Base-by-base conservation (phyloP, 1,284 basidiomycete genomes). In the Mycocalia duriaeana region DNA sequence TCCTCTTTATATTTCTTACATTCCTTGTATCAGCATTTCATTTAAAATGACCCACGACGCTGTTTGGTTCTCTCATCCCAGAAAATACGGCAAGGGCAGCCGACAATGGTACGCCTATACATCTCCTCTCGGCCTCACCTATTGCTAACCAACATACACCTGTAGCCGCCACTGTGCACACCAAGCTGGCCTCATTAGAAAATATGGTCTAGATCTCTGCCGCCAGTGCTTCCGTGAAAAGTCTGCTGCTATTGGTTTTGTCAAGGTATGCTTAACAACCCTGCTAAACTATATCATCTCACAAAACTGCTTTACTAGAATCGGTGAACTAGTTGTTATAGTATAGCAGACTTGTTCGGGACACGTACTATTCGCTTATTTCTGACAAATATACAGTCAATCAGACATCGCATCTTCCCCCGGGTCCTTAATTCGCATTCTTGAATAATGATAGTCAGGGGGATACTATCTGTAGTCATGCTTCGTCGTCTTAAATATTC, bases 211-310 rank as follows among this genome's bases (percentile, higher is more conserved):
- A 63, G 91, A 95, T 76, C 88, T 95, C 62, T 96, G 93, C 79
- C 89, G 93, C 71, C 93, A 96, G 74, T 96, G 93, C 76, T 96
- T 96, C 89, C 89, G 94, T 62, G 94, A 96, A 78, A 94, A 94
- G 76, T 81, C 91, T 53, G 80, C 84, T 61, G 87, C 88, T 57
- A 95, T 96, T 65, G 94, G 93, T 55, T 96, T 96, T 80, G 75
- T 80, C 68, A 96, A 96, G 90, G 92, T 93, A 59, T 59, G 79
- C n/a, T n/a, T n/a, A n/a, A n/a, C n/a, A n/a, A n/a, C n/a, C n/a
- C n/a, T n/a, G n/a, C n/a, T n/a, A n/a, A n/a, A n/a, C n/a, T n/a
- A n/a, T n/a, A n/a, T n/a, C n/a, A n/a, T n/a, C n/a, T n/a, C n/a
- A n/a, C n/a, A n/a, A n/a, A n/a, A n/a, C n/a, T n/a, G n/a, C n/a